Conservation (phyloP, 2,329 filamentous ascomycete species). For the Xylariales sp. region DNA sequence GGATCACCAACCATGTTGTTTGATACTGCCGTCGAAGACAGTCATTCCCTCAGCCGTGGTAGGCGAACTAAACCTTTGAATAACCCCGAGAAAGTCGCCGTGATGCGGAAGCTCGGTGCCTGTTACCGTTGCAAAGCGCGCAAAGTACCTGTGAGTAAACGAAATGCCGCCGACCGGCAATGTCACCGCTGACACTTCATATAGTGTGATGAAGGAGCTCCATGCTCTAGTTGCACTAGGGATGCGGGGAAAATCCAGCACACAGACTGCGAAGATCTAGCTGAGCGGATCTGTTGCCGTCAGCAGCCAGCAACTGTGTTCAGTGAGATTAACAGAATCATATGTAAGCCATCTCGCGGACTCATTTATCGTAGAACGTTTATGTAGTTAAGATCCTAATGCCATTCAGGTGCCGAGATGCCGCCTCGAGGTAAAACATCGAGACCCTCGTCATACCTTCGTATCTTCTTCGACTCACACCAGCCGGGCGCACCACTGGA, state of each 20-base stretch:
- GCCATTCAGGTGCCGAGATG: slow-evolving; percentile 31
- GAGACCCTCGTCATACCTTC: slow-evolving; percentile 17
- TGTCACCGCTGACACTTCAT: slow-evolving; percentile 34
- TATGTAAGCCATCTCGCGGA: slow-evolving; percentile 30
- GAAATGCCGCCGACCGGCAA: slow-evolving; percentile 44
- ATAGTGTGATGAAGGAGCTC: slow-evolving; percentile 54
- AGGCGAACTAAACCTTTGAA: slow-evolving; percentile 47
- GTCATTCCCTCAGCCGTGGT: slow-evolving; percentile 44
- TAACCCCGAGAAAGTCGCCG: slow-evolving; percentile 58
- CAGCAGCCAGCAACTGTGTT: slow-evolving; percentile 41
- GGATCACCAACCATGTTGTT: slow-evolving; percentile 38
- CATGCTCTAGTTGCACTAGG: slow-evolving; percentile 48
- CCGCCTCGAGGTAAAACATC: slow-evolving; percentile 32
- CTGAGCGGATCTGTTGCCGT: slow-evolving; percentile 47
- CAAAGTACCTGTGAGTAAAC: slow-evolving; percentile 59
- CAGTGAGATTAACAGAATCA: slow-evolving; percentile 43
- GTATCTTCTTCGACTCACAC: slow-evolving; percentile 38
- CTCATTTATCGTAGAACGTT: neutral
- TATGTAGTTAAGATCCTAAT: slow-evolving; percentile 17
- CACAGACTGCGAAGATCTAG: slow-evolving; percentile 37
- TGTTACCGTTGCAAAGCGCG: slow-evolving; percentile 61
- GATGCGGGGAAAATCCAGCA: slow-evolving; percentile 41
- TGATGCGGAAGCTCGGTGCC: slow-evolving; percentile 61
- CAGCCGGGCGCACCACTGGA: slow-evolving; percentile 31
- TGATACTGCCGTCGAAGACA: slow-evolving; percentile 37